A percentile compares a stretch with the other conserved stretches of the same genome.
These are phyloP conservation scores for Rhizomucor pusillus DNA, from an alignment of 371 early-diverging fungal genomes.

Conservation along the genomic window DNA sequence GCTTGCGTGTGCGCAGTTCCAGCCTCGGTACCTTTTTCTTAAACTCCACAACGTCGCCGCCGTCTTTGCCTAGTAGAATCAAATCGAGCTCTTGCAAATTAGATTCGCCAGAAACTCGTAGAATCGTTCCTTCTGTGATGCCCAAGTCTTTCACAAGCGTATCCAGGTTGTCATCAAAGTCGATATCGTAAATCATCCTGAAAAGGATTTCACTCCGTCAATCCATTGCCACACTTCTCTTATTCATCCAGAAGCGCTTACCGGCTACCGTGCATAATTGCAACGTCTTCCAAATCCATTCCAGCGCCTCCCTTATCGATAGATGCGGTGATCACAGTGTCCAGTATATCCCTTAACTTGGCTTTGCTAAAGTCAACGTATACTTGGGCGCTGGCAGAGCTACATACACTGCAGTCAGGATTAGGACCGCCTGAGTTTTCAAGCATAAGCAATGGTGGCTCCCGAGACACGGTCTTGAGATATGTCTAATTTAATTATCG, in stretches of 20 bases:
- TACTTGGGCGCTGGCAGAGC: conserved; percentile 43
- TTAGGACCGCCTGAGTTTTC: conserved; percentile 57
- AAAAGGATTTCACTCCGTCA: neutral
- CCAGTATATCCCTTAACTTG: conserved; percentile 53
- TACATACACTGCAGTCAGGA: conserved; percentile 59
- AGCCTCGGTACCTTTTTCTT: neutral
- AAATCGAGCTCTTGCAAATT: conserved; percentile 29
- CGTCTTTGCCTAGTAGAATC: conserved; percentile 23
- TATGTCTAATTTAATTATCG: too few species aligned
- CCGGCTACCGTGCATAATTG: conserved; percentile 59
- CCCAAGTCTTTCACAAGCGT: conserved; percentile 57
- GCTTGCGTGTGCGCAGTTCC: too few species aligned
- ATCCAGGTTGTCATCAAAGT: conserved; percentile 82
- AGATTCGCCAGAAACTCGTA: conserved; percentile 56
- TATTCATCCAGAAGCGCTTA: conserved; percentile 12
- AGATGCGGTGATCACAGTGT: conserved; percentile 26
- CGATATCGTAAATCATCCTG: conserved; percentile 86
- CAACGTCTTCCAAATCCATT: conserved; percentile 39
- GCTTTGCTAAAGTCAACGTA: conserved; percentile 41
- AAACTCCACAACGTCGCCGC: neutral
- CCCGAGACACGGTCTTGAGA: conserved; percentile 48
- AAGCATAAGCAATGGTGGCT: conserved; percentile 46
- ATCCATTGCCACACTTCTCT: neutral
- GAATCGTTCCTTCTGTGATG: conserved; percentile 54
- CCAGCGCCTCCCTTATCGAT: conserved; percentile 39